phyloP scores from a whole-genome alignment of 2,329 filamentous ascomycete genomes.

The Hypoxylon sp. region DNA sequence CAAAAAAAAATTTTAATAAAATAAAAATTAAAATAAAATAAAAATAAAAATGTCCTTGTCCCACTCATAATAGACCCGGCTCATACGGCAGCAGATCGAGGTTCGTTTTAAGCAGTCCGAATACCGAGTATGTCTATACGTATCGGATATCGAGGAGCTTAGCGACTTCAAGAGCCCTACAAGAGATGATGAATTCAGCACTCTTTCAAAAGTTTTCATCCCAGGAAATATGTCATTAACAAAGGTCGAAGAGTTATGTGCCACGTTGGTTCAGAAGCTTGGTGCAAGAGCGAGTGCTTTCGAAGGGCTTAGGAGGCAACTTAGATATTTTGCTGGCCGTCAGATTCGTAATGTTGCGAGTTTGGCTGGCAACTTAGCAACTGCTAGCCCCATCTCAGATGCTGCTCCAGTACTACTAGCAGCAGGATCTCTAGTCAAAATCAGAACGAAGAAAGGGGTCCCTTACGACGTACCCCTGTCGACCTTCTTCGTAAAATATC shows the following conservation, averaged over 20 bases:
- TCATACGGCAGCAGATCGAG: constrained; percentile 82
- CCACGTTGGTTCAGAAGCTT: constrained; percentile 85
- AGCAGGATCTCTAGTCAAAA: constrained; percentile 82
- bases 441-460: constrained; percentile 79
- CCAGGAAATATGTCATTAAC: constrained; percentile 80
- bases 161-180: constrained; percentile 82
- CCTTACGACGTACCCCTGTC: constrained; percentile 84
- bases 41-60: too few species aligned
- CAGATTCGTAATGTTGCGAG: constrained; percentile 96
- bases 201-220: constrained; percentile 37
- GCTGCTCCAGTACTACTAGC: constrained; percentile 92
- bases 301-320: constrained; percentile 86
- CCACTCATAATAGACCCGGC: neutral
- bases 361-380: constrained; percentile 90
- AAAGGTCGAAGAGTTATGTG: constrained; percentile 87
- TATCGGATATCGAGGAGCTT: constrained; percentile 90
- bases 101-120: constrained; percentile 95
- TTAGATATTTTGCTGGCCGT: constrained; percentile 91
- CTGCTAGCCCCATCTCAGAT: constrained; percentile 94
- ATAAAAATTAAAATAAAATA: too few species aligned
- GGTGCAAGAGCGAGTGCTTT: constrained; percentile 80
- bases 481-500: constrained; percentile 90
- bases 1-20: too few species aligned
- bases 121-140: constrained; percentile 88
- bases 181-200: constrained; percentile 78